Conservation (phyloP, 768 basidiomycete genomes). For the Suillus subluteus region DNA sequence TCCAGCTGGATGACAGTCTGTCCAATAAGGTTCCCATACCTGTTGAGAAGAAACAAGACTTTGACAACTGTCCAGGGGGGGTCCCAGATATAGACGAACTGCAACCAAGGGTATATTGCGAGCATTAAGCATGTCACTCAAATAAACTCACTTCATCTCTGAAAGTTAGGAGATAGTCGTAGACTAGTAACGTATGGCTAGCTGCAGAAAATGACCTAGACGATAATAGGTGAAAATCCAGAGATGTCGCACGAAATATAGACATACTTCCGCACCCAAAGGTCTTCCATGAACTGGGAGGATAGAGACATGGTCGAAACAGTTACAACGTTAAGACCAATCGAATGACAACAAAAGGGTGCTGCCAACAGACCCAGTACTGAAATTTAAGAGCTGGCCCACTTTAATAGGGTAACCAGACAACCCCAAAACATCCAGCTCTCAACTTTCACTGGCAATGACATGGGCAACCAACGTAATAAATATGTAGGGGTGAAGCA, state of each 20-base stretch:
- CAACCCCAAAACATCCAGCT: not conserved
- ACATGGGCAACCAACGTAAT: not conserved
- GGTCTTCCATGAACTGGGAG: not conserved
- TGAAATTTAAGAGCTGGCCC: not conserved
- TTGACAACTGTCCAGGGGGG: constrained; percentile 18
- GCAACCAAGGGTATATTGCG: not conserved
- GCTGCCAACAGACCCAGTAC: not conserved
- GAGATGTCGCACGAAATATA: not conserved
- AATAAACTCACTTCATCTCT: constrained; percentile 16
- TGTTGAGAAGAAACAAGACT: constrained; percentile 18
- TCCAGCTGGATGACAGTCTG: constrained; percentile 16
- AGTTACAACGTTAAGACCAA: not conserved
- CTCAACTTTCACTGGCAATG: not conserved
- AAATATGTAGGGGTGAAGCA: not conserved
- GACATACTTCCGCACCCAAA: constrained; percentile 11
- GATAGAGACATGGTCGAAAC: constrained; percentile 8
- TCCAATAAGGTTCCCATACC: constrained; percentile 21
- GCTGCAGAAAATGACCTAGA: constrained; percentile 16
- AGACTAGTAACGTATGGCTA: constrained; percentile 17
- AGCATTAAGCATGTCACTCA: not conserved
- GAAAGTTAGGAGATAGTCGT: constrained; percentile 22
- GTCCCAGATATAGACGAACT: constrained; percentile 22
- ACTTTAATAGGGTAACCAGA: not conserved
- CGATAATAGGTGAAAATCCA: not conserved
- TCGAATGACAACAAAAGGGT: not conserved